These are phyloP conservation scores for Elsinoe batatas DNA, from an alignment of 2,329 filamentous ascomycete genomes.

Conservation along the genomic window DNA sequence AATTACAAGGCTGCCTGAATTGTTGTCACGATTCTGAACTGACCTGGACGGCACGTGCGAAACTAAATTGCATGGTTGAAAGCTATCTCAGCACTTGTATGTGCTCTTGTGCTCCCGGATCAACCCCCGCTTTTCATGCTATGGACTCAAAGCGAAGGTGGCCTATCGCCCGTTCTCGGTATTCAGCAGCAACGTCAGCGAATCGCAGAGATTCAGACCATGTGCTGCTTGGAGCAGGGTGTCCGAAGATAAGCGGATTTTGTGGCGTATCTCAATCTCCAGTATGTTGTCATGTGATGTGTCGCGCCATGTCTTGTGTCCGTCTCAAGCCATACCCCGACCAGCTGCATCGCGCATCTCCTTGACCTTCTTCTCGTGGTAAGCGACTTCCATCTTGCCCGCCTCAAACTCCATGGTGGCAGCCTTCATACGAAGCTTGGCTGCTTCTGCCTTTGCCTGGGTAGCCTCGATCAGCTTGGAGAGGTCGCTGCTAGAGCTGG, in stretches of 20 bases:
- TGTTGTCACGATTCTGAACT: too few species aligned
- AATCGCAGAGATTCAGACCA: not conserved
- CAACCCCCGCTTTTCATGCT: not conserved
- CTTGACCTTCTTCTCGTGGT: not conserved
- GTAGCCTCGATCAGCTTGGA: slow-evolving; percentile 8
- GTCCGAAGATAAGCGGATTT: too few species aligned
- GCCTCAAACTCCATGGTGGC: not conserved
- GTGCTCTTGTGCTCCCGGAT: not conserved
- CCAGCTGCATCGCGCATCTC: not conserved
- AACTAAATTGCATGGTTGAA: too few species aligned
- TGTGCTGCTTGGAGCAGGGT: too few species aligned
- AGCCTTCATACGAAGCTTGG: not conserved
- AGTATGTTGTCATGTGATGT: not conserved
- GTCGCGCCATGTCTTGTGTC: not conserved
- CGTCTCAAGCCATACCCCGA: not conserved
- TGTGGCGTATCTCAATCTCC: not conserved
- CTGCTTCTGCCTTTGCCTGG: slow-evolving; percentile 12
- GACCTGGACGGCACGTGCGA: too few species aligned
- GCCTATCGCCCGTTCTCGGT: not conserved
- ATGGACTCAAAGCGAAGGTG: not conserved
- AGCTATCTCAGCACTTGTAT: not conserved
- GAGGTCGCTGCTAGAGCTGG: not conserved
- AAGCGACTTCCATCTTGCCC: not conserved
- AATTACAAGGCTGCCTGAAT: too few species aligned
- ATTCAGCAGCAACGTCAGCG: not conserved